phyloP scores from a whole-genome alignment of 139 green algal genomes.

The Nannochloris sp. region DNA sequence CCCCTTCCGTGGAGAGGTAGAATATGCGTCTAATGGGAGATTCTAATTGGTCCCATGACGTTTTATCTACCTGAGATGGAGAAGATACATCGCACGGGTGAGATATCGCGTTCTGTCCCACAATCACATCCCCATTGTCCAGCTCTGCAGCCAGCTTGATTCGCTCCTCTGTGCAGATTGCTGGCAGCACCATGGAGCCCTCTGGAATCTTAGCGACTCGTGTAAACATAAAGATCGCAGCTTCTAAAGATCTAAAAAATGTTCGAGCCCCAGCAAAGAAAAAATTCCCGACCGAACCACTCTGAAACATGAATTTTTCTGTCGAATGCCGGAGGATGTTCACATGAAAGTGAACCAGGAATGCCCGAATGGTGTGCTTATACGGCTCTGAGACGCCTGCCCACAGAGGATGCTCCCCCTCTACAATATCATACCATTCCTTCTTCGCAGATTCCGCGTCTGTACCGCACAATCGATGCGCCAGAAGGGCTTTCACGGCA shows the following conservation, averaged over 20 bases:
- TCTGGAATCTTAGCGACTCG: conserved; percentile 64
- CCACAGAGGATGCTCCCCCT: conserved; percentile 89
- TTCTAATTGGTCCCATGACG: conserved; percentile 41
- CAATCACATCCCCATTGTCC: conserved; percentile 74
- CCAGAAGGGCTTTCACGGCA: conserved; percentile 70
- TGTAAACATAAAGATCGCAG: conserved; percentile 93
- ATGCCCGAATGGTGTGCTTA: conserved; percentile 95
- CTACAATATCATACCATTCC: conserved; percentile 85
- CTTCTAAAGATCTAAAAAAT: conserved; percentile 94
- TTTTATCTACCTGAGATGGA: conserved; percentile 51
- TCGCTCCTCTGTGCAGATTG: conserved; percentile 86
- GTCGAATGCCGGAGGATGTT: conserved; percentile 69
- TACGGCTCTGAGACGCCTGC: conserved; percentile 84
- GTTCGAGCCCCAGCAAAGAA: conserved; percentile 96
- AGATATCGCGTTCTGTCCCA: conserved; percentile 92
- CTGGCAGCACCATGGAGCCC: conserved; percentile 71
- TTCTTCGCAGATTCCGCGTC: conserved; percentile 44
- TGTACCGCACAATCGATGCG: conserved; percentile 64
- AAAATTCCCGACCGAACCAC: conserved; percentile 80
- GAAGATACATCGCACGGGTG: conserved; percentile 57
- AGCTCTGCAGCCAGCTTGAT: conserved; percentile 93
- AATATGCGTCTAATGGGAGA: conserved; percentile 85
- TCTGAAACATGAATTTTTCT: conserved; percentile 81
- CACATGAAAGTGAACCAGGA: conserved; percentile 94
- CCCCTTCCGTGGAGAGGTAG: conserved; percentile 80